phyloP scores from a whole-genome alignment of 2,329 filamentous ascomycete species.

The Fusarium sp. region DNA sequence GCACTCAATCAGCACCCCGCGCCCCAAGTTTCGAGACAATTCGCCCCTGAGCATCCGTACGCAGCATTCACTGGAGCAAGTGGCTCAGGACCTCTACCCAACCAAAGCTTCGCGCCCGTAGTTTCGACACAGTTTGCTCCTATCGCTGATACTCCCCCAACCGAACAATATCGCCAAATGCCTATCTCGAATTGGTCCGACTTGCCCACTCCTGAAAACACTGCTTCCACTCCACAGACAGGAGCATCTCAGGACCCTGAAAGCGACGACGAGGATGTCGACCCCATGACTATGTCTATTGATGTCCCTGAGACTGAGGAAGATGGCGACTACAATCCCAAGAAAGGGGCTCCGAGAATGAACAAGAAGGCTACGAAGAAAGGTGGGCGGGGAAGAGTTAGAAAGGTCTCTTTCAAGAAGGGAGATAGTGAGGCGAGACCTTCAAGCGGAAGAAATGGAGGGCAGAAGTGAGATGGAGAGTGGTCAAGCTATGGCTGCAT shows the following conservation, averaged over 20 bases:
- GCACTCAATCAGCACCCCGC: neutral
- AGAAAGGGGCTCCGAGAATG: neutral
- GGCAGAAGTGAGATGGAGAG: too few relatives aligned
- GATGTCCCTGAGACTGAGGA: conserved; percentile 29
- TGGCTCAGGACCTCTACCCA: neutral
- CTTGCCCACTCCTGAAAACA: neutral
- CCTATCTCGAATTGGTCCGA: conserved; percentile 9
- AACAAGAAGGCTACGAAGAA: conserved; percentile 17
- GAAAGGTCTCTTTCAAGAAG: neutral
- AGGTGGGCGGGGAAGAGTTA: neutral
- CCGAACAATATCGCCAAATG: conserved; percentile 9
- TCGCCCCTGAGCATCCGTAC: too few relatives aligned
- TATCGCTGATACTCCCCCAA: neutral
- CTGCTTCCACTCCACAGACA: neutral
- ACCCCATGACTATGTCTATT: conserved; percentile 2
- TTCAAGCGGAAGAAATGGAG: neutral
- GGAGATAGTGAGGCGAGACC: neutral
- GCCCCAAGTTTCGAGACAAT: accelerated
- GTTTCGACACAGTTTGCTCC: neutral
- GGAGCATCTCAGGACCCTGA: neutral
- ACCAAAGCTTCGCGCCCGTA: neutral
- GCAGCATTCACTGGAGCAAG: neutral
- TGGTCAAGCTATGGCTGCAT: too few relatives aligned
- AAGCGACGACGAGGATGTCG: neutral
- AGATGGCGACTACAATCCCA: conserved; percentile 34